Conservation (phyloP, 2,329 filamentous ascomycete genomes). For the Trichothecium roseum region DNA sequence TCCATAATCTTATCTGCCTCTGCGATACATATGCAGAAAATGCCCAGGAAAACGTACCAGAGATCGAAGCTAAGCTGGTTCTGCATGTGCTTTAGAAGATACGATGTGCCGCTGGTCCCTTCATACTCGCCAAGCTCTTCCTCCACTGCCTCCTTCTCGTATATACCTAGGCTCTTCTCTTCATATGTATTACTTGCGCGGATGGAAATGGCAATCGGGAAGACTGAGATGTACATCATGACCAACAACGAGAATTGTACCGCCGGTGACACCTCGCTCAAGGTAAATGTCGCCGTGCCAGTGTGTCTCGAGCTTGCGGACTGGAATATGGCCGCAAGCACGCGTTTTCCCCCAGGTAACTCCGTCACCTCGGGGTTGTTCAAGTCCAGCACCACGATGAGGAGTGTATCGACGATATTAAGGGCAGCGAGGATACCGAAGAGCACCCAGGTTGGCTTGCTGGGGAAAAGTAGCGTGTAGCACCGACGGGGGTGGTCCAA, state of each 20-base stretch:
- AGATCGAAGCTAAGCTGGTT: conserved; percentile 30
- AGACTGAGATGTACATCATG: conserved; percentile 58
- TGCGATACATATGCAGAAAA: conserved; percentile 22
- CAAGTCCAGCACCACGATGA: conserved; percentile 42
- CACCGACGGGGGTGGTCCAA: conserved; percentile 53
- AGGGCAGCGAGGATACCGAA: conserved; percentile 37
- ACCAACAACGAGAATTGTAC: conserved; percentile 48
- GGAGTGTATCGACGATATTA: conserved; percentile 42
- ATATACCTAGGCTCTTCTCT: conserved; percentile 50
- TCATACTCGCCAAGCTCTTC: conserved; percentile 14
- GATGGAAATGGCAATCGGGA: conserved; percentile 51
- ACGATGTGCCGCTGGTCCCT: conserved; percentile 9
- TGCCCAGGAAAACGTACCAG: conserved; percentile 29
- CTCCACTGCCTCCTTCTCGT: conserved; percentile 28
- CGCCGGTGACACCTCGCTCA: conserved; percentile 38
- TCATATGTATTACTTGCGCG: conserved; percentile 52
- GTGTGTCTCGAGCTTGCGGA: conserved; percentile 36
- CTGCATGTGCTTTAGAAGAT: conserved; percentile 21
- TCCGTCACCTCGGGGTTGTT: conserved; percentile 37
- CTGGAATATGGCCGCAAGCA: conserved; percentile 50
- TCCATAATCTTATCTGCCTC: conserved; percentile 5
- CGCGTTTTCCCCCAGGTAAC: conserved; percentile 32
- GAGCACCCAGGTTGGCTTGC: conserved; percentile 48
- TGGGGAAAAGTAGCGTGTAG: conserved; percentile 52
- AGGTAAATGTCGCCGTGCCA: conserved; percentile 38